These are phyloP conservation scores for Scopulariopsis brevicaulis DNA, from an alignment of 2,329 filamentous ascomycete genomes.

Conservation along the genomic window DNA sequence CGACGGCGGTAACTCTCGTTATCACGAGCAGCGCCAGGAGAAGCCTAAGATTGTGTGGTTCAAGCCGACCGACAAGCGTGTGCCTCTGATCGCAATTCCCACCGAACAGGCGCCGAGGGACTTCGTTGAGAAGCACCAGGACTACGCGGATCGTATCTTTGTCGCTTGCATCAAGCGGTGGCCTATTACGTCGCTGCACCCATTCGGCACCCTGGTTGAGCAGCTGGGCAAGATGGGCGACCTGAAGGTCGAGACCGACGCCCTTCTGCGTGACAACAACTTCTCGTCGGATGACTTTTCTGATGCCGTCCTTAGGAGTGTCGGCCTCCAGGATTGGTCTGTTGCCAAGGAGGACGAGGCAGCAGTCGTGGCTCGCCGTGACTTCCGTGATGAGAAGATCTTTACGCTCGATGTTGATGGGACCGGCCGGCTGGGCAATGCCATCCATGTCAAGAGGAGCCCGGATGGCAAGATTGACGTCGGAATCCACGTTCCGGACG, in stretches of 20 bases:
- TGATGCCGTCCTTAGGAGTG: constrained; percentile 86
- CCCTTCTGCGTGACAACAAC: constrained; percentile 94
- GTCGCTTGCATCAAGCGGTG: constrained; percentile 98
- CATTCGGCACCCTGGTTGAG: constrained; percentile 94
- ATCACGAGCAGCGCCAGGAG: constrained; percentile 78
- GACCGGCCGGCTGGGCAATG: constrained; percentile 80
- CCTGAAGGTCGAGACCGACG: constrained; percentile 94
- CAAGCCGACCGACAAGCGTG: constrained; percentile 98
- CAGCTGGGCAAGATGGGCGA: constrained; percentile 96
- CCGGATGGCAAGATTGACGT: constrained; percentile 83
- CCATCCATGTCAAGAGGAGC: constrained; percentile 79
- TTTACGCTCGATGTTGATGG: constrained; percentile 92
- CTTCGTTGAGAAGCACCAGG: constrained; percentile 97
- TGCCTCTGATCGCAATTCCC: constrained; percentile 93
- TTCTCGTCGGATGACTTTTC: constrained; percentile 97
- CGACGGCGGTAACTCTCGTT: constrained; percentile 61
- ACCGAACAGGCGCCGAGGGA: constrained; percentile 95
- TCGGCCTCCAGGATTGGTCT: constrained; percentile 87
- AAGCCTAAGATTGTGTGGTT: constrained; percentile 99
- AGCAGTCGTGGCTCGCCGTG: constrained; percentile 62
- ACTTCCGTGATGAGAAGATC: constrained; percentile 78
- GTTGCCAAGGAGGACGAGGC: constrained; percentile 73
- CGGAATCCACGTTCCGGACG: constrained; percentile 88
- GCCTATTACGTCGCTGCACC: constrained; percentile 98
- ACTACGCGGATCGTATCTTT: constrained; percentile 95